Evolutionary conservation across 768 basidiomycete species (phyloP).

Genomic region (Xanthoconium purpureum): DNA sequence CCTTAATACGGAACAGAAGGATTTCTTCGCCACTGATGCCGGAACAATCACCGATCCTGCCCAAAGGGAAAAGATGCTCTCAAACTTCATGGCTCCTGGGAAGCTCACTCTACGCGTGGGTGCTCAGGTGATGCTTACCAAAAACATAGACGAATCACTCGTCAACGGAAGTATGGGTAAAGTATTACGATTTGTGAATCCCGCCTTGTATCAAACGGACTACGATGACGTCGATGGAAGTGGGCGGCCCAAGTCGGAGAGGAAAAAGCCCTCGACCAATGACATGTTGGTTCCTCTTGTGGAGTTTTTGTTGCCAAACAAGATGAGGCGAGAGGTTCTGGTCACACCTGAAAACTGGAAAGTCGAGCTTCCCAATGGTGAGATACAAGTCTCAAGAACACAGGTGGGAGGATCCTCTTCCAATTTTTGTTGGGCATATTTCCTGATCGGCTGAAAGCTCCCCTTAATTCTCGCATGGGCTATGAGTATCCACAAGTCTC

Average conservation of each 20-base stretch:
- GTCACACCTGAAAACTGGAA: conserved; percentile 79
- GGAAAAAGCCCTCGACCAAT: conserved; percentile 26
- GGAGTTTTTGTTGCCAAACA: conserved; percentile 67
- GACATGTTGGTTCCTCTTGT: conserved; percentile 63
- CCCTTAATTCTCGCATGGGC: conserved; percentile 94
- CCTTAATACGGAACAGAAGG: conserved; percentile 51
- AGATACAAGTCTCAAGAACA: conserved; percentile 70
- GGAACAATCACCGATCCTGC: conserved; percentile 51
- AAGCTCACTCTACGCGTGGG: conserved; percentile 67
- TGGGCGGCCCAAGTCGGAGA: conserved; percentile 36
- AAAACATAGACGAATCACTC: conserved; percentile 85
- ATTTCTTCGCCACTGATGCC: conserved; percentile 60
- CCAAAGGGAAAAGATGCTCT: conserved; percentile 74
- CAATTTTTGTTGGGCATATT: background rate
- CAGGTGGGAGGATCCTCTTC: conserved; percentile 54
- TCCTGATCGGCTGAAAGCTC: conserved; percentile 44
- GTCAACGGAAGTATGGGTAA: conserved; percentile 96
- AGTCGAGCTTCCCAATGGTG: conserved; percentile 82
- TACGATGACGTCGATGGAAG: conserved; percentile 35
- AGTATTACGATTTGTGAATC: conserved; percentile 70
- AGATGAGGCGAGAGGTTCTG: conserved; percentile 49
- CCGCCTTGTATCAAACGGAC: conserved; percentile 43
- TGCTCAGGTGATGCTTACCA: conserved; percentile 94
- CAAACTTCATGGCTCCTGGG: conserved; percentile 88
- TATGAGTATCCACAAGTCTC: conserved; percentile 97